Percentiles rank a stretch among this genome's conserved stretches.
Evolutionary conservation across 257 asterid genomes (phyloP).

Genomic region (Paulownia fortunei): DNA sequence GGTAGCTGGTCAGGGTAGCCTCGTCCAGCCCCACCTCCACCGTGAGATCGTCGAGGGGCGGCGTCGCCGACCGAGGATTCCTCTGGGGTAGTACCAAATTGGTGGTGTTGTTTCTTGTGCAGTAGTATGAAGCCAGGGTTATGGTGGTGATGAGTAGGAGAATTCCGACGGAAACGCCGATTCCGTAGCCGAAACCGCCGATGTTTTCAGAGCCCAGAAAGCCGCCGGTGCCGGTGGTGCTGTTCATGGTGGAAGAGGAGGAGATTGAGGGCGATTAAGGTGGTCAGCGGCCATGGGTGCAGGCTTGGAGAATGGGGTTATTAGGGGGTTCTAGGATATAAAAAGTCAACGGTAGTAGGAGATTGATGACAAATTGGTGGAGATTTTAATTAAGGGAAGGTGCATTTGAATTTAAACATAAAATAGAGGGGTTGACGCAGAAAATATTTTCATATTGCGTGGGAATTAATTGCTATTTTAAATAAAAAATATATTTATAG

Average conservation of each 20-base stretch:
- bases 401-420: constrained; percentile 31
- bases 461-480: neutral
- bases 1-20: constrained; percentile 67
- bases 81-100: constrained; percentile 31
- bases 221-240: constrained; percentile 47
- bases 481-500: too few relatives aligned
- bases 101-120: constrained; percentile 58
- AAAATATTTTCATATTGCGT: neutral
- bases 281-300: constrained; percentile 43
- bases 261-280: constrained; percentile 9
- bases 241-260: constrained; percentile 46
- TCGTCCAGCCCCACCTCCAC: constrained; percentile 76
- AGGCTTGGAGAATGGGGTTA: constrained; percentile 25
- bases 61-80: constrained; percentile 7
- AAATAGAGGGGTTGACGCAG: neutral
- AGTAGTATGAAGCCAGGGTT: constrained; percentile 77
- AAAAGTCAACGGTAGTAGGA: constrained; percentile 44
- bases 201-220: constrained; percentile 55
- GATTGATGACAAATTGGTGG: constrained; percentile 32
- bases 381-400: constrained; percentile 39
- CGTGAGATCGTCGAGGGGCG: neutral
- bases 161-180: constrained; percentile 82
- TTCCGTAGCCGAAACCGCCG: constrained; percentile 87
- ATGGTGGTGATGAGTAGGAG: constrained; percentile 85
- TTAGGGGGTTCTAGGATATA: constrained; percentile 12